phyloP scores from a whole-genome alignment of 148 eudicot genomes.

The Nepenthes gracilis region DNA sequence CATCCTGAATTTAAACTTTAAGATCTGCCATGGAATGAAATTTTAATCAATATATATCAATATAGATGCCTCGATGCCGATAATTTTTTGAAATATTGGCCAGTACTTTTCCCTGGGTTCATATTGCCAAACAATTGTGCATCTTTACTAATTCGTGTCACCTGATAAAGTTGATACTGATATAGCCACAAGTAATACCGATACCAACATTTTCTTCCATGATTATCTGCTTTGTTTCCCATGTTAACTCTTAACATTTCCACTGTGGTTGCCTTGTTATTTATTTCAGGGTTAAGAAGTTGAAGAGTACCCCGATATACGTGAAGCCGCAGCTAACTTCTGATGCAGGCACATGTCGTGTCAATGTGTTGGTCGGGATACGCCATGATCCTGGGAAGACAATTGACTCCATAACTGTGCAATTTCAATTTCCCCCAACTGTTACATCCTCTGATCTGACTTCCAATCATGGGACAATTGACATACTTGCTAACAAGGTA shows the following conservation, averaged over 20 bases:
- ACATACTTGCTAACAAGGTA: constrained; percentile 88
- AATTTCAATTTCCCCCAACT: constrained; percentile 69
- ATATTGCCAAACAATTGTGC: no score
- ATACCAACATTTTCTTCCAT: no score
- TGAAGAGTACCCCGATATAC: constrained; percentile 80
- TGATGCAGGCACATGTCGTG: constrained; percentile 79
- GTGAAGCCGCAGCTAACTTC: constrained; percentile 91
- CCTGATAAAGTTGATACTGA: no score
- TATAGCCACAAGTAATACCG: no score
- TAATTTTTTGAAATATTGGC: background rate
- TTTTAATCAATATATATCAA: no score
- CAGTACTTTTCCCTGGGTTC: background rate
- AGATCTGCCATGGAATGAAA: background rate
- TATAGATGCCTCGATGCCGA: no score
- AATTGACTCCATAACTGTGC: constrained; percentile 65
- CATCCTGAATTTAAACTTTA: background rate
- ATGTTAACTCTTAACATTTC: background rate
- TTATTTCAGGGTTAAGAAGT: constrained; percentile 60
- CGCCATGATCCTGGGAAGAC: constrained; percentile 82
- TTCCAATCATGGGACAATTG: constrained; percentile 73
- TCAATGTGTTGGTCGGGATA: constrained; percentile 74
- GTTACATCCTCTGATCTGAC: constrained; percentile 66
- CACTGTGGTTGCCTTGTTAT: background rate
- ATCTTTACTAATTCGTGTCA: no score
- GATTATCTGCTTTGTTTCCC: no score